Evolutionary conservation across 768 basidiomycete species (phyloP).

Genomic region (Myochromella boudieri): DNA sequence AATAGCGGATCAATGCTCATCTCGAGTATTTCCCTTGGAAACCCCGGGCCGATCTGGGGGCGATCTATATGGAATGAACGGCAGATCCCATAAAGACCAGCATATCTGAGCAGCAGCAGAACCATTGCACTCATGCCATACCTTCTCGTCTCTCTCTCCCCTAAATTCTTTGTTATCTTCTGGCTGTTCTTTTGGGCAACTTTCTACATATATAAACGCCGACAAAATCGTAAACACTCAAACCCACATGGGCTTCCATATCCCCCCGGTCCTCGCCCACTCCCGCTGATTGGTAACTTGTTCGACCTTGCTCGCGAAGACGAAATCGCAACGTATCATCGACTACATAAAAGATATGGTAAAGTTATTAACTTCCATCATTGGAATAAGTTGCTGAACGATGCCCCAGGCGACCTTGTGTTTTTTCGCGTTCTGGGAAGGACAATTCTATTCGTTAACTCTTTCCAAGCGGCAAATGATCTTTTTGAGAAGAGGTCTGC

Average conservation of each 20-base stretch:
- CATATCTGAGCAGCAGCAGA: not conserved
- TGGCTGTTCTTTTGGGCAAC: constrained; percentile 3
- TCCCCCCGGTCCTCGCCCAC: constrained; percentile 55
- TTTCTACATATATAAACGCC: constrained; percentile 10
- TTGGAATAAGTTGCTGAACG: not conserved
- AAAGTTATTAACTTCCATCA: not conserved
- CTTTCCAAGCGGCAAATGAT: constrained; percentile 40
- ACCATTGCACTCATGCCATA: no score
- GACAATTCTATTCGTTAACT: constrained; percentile 47
- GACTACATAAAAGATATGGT: constrained; percentile 44
- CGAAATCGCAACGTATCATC: constrained; percentile 38
- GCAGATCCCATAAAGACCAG: constrained; percentile 5
- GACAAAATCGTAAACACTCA: constrained; percentile 3
- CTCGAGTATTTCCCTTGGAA: constrained; percentile 13
- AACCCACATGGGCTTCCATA: constrained; percentile 30
- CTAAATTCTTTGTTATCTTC: constrained; percentile 5
- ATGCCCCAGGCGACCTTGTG: constrained; percentile 47
- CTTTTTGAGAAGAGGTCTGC: constrained; percentile 56
- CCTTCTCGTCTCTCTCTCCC: constrained; percentile 11
- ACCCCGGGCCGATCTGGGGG: not conserved
- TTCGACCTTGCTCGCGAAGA: constrained; percentile 41
- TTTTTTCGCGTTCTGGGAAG: constrained; percentile 52
- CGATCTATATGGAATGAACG: no score
- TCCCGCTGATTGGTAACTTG: constrained; percentile 56
- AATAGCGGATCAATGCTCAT: constrained; percentile 7